Evolutionary conservation across 352 stramenopile genomes (phyloP).

Genomic region (Globisporangium parvum): DNA sequence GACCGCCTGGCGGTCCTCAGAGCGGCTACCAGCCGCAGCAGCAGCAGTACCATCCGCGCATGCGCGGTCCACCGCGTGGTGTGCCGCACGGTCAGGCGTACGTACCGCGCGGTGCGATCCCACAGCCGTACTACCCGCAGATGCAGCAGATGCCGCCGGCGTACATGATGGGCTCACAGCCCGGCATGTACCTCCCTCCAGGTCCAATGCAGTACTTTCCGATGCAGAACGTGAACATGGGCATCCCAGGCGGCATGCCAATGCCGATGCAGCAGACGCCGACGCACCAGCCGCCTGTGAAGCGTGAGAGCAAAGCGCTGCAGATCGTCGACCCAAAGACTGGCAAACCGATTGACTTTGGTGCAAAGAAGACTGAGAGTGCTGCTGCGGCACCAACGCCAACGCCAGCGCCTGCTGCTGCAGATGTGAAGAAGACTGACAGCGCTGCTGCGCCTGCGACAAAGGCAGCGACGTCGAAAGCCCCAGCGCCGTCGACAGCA

Average conservation of each 20-base stretch:
- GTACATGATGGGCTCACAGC: conserved; percentile 46
- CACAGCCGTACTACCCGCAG: conserved; percentile 35
- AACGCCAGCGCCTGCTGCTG: not conserved
- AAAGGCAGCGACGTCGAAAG: not conserved
- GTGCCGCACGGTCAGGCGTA: conserved; percentile 36
- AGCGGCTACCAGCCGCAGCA: conserved; percentile 5
- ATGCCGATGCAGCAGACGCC: conserved; percentile 16
- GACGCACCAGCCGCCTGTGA: conserved; percentile 27
- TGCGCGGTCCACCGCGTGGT: conserved; percentile 31
- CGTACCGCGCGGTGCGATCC: conserved; percentile 32
- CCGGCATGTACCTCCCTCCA: conserved; percentile 17
- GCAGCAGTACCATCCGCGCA: conserved; percentile 25
- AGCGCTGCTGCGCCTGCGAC: conserved; percentile 1
- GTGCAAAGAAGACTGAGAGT: conserved; percentile 9
- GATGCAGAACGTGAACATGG: conserved; percentile 41
- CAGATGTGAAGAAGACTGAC: conserved; percentile 12
- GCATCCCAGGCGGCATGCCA: conserved; percentile 30
- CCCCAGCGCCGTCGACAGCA: not conserved
- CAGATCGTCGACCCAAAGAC: conserved; percentile 26
- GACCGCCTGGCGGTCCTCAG: conserved; percentile 13
- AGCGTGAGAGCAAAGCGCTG: conserved; percentile 42
- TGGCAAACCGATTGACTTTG: conserved; percentile 4
- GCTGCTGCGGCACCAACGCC: not conserved
- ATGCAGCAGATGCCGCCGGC: conserved; percentile 35
- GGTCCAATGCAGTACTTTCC: conserved; percentile 33